Conservation (phyloP, 2,329 filamentous ascomycete species). For the Cadophora malorum region DNA sequence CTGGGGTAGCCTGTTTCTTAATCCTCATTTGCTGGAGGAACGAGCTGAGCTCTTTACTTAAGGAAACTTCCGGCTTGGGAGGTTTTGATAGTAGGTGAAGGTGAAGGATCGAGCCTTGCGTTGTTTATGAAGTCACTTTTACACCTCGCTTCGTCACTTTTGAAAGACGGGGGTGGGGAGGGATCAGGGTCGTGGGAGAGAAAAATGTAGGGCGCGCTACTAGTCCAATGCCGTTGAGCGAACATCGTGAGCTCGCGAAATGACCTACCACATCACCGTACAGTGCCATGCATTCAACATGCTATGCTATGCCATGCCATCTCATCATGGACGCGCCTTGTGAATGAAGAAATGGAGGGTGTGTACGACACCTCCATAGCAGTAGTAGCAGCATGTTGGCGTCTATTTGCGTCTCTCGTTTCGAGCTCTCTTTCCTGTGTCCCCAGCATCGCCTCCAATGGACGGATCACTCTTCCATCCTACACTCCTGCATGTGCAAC, state of each 20-base stretch:
- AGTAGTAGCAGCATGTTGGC: background rate
- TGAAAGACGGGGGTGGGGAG: background rate
- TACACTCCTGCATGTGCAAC: background rate
- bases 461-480: background rate
- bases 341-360: background rate
- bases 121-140: background rate
- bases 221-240: background rate
- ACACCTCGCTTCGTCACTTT: background rate
- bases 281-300: background rate
- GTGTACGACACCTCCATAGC: background rate
- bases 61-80: background rate
- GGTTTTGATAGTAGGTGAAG: background rate
- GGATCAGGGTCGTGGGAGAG: background rate
- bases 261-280: background rate
- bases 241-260: background rate
- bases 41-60: background rate
- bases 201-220: background rate
- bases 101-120: slow-evolving; percentile 7
- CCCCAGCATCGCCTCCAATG: background rate
- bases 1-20: background rate
- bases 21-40: slow-evolving; percentile 1
- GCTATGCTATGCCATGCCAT: background rate
- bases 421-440: background rate
- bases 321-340: background rate
- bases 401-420: background rate